These are phyloP conservation scores for Penicillium waksmanii DNA, from an alignment of 495 filamentous ascomycete species.

Conservation along the genomic window DNA sequence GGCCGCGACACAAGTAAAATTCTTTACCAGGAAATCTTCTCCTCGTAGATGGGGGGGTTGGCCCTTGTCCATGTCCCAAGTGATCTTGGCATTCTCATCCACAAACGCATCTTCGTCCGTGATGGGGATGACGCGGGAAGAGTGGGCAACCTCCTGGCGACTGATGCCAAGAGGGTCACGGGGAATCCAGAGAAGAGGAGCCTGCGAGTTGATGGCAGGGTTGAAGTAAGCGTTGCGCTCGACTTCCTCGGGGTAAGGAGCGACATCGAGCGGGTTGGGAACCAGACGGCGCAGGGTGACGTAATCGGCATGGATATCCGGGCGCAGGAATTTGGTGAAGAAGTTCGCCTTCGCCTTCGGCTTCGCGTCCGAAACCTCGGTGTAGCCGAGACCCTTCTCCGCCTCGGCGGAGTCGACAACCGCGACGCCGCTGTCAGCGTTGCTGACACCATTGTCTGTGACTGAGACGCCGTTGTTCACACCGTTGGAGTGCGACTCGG, in stretches of 20 bases:
- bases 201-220: conserved; percentile 64
- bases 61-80: conserved; percentile 73
- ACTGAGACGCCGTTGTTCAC: conserved; percentile 7
- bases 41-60: conserved; percentile 77
- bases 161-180: conserved; percentile 75
- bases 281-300: conserved; percentile 70
- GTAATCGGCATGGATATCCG: conserved; percentile 78
- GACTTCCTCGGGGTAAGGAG: conserved; percentile 60
- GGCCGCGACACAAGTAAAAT: not conserved
- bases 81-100: conserved; percentile 77
- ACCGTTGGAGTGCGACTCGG: conserved; percentile 15
- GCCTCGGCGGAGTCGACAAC: conserved; percentile 39
- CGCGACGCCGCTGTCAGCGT: conserved; percentile 34
- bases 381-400: conserved; percentile 39
- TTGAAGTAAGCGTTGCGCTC: conserved; percentile 77
- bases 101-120: conserved; percentile 83
- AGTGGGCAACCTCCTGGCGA: conserved; percentile 75
- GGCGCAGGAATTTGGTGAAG: conserved; percentile 73
- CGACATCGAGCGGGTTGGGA: conserved; percentile 55
- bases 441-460: conserved; percentile 25
- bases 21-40: conserved; percentile 61
- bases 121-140: conserved; percentile 70
- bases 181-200: conserved; percentile 84
- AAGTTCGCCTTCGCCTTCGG: conserved; percentile 60
- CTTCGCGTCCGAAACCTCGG: conserved; percentile 31